Conservation (phyloP, 176 grass and related monocot species). For the Cocos nucifera region DNA sequence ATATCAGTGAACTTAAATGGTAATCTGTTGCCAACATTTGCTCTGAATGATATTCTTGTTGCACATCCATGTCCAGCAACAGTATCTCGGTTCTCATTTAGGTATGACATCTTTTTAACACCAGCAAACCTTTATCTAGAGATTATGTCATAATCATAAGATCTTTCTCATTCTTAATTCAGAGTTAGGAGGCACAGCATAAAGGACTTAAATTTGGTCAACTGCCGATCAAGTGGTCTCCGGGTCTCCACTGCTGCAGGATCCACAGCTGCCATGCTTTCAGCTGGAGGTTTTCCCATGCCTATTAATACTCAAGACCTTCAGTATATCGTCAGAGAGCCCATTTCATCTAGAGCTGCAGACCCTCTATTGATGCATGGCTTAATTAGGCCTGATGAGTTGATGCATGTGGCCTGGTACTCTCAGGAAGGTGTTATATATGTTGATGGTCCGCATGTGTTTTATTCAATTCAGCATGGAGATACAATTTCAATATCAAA, state of each 20-base stretch:
- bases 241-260: slow-evolving; percentile 74
- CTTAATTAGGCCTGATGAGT: slow-evolving; percentile 47
- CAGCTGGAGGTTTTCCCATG: slow-evolving; percentile 76
- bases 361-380: slow-evolving; percentile 54
- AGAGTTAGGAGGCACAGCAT: slow-evolving; percentile 44
- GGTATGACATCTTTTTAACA: slow-evolving; percentile 26
- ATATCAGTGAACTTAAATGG: slow-evolving; percentile 68
- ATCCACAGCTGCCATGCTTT: slow-evolving; percentile 95
- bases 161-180: slow-evolving; percentile 6
- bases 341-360: slow-evolving; percentile 36
- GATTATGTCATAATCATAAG: background rate
- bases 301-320: slow-evolving; percentile 54
- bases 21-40: slow-evolving; percentile 42
- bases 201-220: slow-evolving; percentile 46
- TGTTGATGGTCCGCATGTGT: slow-evolving; percentile 72
- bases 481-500: slow-evolving; percentile 66
- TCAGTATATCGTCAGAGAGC: slow-evolving; percentile 96
- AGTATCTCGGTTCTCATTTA: slow-evolving; percentile 95
- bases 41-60: slow-evolving; percentile 86
- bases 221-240: slow-evolving; percentile 83
- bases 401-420: slow-evolving; percentile 57
- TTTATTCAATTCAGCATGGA: slow-evolving; percentile 58
- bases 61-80: slow-evolving; percentile 83
- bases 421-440: slow-evolving; percentile 69
- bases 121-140: background rate